Evolutionary conservation across 2,329 filamentous ascomycete species (phyloP), one percentile per base, ranked within the genome.

Genomic region (Cladosporium sp.): DNA sequence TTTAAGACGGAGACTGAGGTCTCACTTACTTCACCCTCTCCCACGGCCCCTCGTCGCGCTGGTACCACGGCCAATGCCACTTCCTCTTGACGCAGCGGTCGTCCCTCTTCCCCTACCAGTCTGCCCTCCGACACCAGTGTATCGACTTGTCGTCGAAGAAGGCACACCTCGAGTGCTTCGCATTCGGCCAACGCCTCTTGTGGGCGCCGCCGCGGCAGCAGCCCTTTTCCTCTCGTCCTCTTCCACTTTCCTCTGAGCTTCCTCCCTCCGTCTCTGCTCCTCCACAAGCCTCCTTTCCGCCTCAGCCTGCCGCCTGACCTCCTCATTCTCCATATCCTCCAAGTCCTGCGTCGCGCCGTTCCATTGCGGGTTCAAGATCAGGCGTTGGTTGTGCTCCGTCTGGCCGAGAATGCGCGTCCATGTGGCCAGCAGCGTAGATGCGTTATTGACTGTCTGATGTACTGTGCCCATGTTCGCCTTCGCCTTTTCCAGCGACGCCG

Each of bases 361-460:
- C 90, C 92, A 98, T 54, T 83, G 77, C 2, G 89, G 87, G 65
- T 95, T 87, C 43, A 97, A 78, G 42, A 98, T 85, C 46, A 98
- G 76, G 19, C 93, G 84, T 69, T 97, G 91, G 67, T 95, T 97
- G 72, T 98, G 93, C 71, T 98, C 93, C 4, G 93, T 96, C 70
- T 98, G 93, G 6, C 89, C 93, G 10, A 98, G 81, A 59, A 98
- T 96, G 49, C 90, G 85, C 8, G 90, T 95, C 92, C 92, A 98
- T 13, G 91, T 95, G 63, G 95, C 90, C 32, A 98, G 83, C 11
- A 98, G 80, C 1, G 87, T 87, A 11, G 91, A 95, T 3, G 93
- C 90, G 52, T 91, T 92, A 59, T 81, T 80, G 40, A 97, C 90
- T 3, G 93, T 96, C 56, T 81, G 80, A 50, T 86, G 86, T 34